Evolutionary conservation across 371 early-diverging fungal genomes (phyloP).

Genomic region (Neoconidiobolus thromboides): DNA sequence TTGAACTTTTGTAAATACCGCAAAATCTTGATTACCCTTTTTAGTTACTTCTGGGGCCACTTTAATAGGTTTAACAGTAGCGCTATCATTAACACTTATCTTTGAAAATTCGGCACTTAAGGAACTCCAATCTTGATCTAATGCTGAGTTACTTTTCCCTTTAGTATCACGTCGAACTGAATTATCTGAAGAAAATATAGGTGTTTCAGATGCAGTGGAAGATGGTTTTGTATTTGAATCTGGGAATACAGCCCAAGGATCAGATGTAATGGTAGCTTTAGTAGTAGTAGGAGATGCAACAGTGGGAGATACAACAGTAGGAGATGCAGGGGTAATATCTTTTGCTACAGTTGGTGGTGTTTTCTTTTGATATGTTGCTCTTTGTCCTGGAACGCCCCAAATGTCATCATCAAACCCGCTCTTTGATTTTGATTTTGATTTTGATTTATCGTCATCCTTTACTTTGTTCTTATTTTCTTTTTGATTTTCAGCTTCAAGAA

Average conservation of each 20-base stretch:
- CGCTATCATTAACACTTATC: too few relatives aligned
- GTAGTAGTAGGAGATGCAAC: neutral
- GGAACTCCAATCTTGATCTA: neutral
- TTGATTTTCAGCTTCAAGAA: neutral
- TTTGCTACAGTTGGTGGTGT: neutral
- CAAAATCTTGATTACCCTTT: too few relatives aligned
- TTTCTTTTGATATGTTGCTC: neutral
- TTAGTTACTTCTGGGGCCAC: too few relatives aligned
- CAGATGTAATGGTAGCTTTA: neutral
- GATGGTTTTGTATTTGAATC: neutral
- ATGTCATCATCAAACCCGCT: constrained; percentile 1
- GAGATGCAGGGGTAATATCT: neutral
- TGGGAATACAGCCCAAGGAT: neutral
- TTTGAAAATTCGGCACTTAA: neutral
- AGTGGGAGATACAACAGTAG: too few relatives aligned
- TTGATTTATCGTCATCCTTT: neutral
- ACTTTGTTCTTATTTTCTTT: neutral
- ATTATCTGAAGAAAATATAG: neutral
- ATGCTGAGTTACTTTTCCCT: neutral
- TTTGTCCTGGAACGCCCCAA: neutral
- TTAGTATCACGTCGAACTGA: neutral
- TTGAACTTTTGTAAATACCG: too few relatives aligned
- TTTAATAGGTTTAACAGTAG: too few relatives aligned
- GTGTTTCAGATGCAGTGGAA: neutral
- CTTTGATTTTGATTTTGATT: neutral